phyloP scores from a whole-genome alignment of 2,329 filamentous ascomycete species.

The Fusarium sp. region DNA sequence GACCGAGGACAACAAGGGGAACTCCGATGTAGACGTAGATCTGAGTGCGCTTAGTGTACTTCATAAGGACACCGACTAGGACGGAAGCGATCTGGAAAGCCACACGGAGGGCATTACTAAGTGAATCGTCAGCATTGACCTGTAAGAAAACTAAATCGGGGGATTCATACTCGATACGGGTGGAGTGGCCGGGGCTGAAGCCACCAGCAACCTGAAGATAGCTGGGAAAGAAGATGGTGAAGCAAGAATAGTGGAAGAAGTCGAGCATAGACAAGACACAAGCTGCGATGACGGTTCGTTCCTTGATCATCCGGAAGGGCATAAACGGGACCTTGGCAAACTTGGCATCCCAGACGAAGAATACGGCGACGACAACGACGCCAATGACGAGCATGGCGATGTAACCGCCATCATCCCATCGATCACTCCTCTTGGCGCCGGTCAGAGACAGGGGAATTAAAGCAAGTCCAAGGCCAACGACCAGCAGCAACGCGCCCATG shows the following conservation, averaged over 20 bases:
- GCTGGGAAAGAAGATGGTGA: slow-evolving; percentile 59
- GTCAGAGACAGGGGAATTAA: slow-evolving; percentile 58
- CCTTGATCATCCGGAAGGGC: slow-evolving; percentile 57
- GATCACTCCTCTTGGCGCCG: slow-evolving; percentile 51
- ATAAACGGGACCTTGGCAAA: slow-evolving; percentile 57
- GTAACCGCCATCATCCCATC: slow-evolving; percentile 53
- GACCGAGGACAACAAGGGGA: slow-evolving; percentile 54
- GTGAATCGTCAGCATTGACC: background rate
- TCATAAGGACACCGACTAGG: slow-evolving; percentile 54
- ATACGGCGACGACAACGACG: slow-evolving; percentile 41
- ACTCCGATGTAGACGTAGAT: slow-evolving; percentile 50
- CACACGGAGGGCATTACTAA: slow-evolving; percentile 51
- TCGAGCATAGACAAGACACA: slow-evolving; percentile 56
- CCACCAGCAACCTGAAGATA: slow-evolving; percentile 58
- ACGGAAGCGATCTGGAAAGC: slow-evolving; percentile 57
- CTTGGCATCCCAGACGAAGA: slow-evolving; percentile 56
- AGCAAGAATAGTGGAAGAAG: slow-evolving; percentile 57
- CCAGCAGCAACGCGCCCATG: slow-evolving; percentile 52
- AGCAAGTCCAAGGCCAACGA: slow-evolving; percentile 53
- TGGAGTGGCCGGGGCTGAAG: slow-evolving; percentile 55
- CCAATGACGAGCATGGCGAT: slow-evolving; percentile 56
- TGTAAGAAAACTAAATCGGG: rapidly evolving
- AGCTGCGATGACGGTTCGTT: slow-evolving; percentile 58
- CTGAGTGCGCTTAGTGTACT: slow-evolving; percentile 55
- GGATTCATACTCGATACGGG: slow-evolving; percentile 52